Evolutionary conservation across 2,329 filamentous ascomycete species (phyloP).

Genomic region (Phaeosphaeriaceae sp.): DNA sequence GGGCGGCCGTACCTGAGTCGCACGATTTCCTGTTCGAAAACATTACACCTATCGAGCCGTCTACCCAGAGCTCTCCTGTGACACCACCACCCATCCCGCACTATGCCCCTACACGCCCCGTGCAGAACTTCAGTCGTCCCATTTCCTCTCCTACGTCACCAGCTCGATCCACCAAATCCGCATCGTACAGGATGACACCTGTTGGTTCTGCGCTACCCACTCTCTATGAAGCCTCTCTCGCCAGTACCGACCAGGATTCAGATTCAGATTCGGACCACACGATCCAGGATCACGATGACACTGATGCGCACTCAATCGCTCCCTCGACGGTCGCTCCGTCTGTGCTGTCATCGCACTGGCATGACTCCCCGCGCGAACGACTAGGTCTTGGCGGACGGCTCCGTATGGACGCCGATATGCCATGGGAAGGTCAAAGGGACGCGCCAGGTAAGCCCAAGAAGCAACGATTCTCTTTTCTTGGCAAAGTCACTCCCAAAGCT

Average conservation of each 20-base stretch:
- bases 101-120: constrained; percentile 23
- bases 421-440: constrained; percentile 36
- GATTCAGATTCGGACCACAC: constrained; percentile 12
- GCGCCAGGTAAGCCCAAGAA: constrained; percentile 39
- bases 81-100: constrained; percentile 17
- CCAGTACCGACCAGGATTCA: constrained; percentile 18
- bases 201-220: constrained; percentile 35
- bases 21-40: constrained; percentile 38
- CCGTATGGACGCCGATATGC: constrained; percentile 40
- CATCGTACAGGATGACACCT: constrained; percentile 22
- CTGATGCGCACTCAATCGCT: constrained; percentile 34
- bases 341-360: constrained; percentile 46
- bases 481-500: neutral
- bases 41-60: constrained; percentile 1
- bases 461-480: constrained; percentile 25
- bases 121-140: constrained; percentile 35
- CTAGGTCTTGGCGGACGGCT: constrained; percentile 46
- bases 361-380: constrained; percentile 44
- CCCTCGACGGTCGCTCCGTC: constrained; percentile 44
- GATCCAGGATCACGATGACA: constrained; percentile 15
- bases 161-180: constrained; percentile 10
- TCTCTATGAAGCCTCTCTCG: constrained; percentile 41
- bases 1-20: constrained; percentile 30
- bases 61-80: constrained; percentile 12
- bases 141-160: constrained; percentile 17